Evolutionary conservation across 495 filamentous ascomycete genomes (phyloP).

Genomic region (Amorphotheca resinae): DNA sequence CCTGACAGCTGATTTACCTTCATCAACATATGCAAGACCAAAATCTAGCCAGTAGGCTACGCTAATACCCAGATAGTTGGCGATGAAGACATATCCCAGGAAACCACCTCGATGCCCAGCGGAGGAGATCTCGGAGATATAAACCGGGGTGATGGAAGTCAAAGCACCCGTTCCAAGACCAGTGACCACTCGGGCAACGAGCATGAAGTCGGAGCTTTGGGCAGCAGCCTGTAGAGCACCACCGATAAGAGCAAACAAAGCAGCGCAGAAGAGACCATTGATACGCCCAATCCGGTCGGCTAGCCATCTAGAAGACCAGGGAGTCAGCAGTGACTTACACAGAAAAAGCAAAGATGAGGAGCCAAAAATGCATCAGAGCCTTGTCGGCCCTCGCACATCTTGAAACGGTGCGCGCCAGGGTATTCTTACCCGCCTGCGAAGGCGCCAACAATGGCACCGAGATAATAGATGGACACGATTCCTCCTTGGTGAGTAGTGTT

Average conservation of each 20-base stretch:
- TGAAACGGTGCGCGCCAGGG: no score
- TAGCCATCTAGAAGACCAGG: no score
- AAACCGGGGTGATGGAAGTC: slow-evolving; percentile 25
- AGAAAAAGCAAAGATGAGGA: no score
- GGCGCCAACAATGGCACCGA: no score
- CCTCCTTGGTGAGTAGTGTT: no score
- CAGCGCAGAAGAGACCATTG: no score
- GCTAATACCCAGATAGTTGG: slow-evolving; percentile 43
- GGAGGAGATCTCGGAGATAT: slow-evolving; percentile 34
- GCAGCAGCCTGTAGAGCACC: slow-evolving; percentile 39
- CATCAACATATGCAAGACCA: slow-evolving; percentile 38
- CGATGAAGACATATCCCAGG: slow-evolving; percentile 41
- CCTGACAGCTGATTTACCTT: slow-evolving; percentile 28
- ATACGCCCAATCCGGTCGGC: slow-evolving; percentile 43
- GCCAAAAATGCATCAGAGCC: no score
- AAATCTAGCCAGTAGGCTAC: slow-evolving; percentile 51
- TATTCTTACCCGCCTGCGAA: no score
- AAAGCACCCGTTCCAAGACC: slow-evolving; percentile 41
- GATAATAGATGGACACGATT: no score
- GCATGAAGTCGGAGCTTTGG: slow-evolving; percentile 39
- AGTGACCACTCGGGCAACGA: slow-evolving; percentile 41
- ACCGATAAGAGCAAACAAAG: slow-evolving; percentile 43
- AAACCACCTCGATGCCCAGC: slow-evolving; percentile 34
- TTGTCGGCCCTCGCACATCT: no score
- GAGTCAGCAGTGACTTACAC: no score